Base-by-base conservation (phyloP, 202 grass and related monocot species). In the Digitaria exilis region DNA sequence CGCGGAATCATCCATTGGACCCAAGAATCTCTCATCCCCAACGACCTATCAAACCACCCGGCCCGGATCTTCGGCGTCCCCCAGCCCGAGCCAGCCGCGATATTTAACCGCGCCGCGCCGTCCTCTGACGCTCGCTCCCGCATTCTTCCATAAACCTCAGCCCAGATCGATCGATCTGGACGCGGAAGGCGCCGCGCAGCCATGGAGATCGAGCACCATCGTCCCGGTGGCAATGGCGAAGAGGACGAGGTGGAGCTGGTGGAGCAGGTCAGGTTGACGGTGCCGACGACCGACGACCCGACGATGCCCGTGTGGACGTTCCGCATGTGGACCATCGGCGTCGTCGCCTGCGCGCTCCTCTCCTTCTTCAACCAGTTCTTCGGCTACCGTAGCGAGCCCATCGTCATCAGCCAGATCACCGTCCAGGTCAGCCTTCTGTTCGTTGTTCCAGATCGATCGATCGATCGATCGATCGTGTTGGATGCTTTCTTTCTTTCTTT, bases 351-450 rank as follows among this genome's bases (percentile, higher is more conserved):
- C 85, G 84, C 88, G 16, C 26, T 87, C 22, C 87, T 97, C 21
- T 82, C 94, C 73, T 91, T 91, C 82, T 68, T 87, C 46, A 91
- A 90, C 82, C 91, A 93, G 74, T 97, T 97, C 89, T 91, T 97
- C 73, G 75, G 74, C 7, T 94, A 94, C 87, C 87, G 94, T 35
- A 50, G 59, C 30, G 88, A 93, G 71, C 84, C 85, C 57, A 48
- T 97, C 68, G 7, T 62, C 78, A 91, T 93, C 69, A 80, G 60
- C 69, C 87, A 88, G 81, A 88, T 88, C 86, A 81, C 77, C 75
- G 52, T 83, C 84, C 75, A 86, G 87, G 73, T n/a, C n/a, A n/a
- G n/a, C n/a, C n/a, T n/a, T 86, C 78, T 22, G 71, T 81, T n/a
- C 12, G 1, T 41, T 26, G 15, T 8, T 3, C 15, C 68, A 39